These are phyloP conservation scores for Adansonia digitata DNA, from an alignment of 345 rosid genomes.

Conservation along the genomic window DNA sequence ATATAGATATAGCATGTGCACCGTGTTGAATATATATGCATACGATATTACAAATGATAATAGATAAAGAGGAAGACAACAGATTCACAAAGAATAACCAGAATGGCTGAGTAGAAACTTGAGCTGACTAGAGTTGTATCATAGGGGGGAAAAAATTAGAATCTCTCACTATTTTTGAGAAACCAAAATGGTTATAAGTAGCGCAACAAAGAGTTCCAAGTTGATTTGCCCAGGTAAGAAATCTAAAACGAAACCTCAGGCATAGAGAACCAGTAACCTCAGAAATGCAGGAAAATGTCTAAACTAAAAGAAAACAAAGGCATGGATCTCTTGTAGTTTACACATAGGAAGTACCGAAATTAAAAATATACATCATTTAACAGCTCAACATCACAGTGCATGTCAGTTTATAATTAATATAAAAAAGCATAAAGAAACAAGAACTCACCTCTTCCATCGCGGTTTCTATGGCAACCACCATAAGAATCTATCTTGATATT, in stretches of 20 bases:
- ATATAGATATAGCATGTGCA: not conserved
- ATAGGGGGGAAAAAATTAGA: not conserved
- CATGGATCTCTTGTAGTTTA: not conserved
- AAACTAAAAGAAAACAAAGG: not conserved
- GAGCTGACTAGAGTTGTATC: not conserved
- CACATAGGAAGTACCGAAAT: not conserved
- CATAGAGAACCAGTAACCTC: not conserved
- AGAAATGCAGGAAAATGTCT: not conserved
- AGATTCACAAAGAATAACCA: not conserved
- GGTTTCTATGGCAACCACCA: conserved; percentile 86
- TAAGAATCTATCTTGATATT: conserved; percentile 76
- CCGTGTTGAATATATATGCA: not conserved
- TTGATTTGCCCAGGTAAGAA: not conserved
- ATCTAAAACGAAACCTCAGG: not conserved
- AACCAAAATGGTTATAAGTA: not conserved
- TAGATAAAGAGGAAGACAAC: not conserved
- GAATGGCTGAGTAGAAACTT: not conserved
- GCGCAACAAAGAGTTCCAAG: not conserved
- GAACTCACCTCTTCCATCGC: conserved; percentile 61
- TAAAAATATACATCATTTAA: not conserved
- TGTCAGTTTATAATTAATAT: not conserved
- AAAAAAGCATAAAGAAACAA: not conserved
- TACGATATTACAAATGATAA: not conserved
- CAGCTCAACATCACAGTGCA: not conserved
- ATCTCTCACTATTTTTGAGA: not conserved